Evolutionary conservation across 192 early-diverging fungal genomes (phyloP).

Genomic region (Linnemannia zychae): DNA sequence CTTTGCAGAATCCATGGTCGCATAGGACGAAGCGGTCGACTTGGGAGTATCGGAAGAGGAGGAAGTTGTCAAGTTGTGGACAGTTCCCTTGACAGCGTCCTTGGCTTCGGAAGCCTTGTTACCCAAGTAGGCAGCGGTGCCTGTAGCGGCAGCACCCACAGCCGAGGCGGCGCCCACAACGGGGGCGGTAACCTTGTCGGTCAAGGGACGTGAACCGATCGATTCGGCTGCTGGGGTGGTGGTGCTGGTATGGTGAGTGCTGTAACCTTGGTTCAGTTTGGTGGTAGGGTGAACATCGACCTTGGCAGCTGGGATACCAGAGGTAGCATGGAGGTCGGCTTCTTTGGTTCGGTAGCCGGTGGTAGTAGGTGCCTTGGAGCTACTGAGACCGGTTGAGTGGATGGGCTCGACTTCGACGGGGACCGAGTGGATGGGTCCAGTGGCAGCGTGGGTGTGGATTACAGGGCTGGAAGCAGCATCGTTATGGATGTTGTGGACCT

Average conservation of each 20-base stretch:
- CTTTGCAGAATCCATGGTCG: background rate
- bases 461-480: background rate
- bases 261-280: slow-evolving; percentile 14
- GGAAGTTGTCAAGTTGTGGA: background rate
- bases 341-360: background rate
- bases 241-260: background rate
- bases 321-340: slow-evolving; percentile 18
- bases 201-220: background rate
- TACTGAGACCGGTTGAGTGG: background rate
- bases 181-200: background rate
- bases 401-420: background rate
- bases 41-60: background rate
- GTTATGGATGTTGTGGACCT: background rate
- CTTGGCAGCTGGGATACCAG: slow-evolving; percentile 8
- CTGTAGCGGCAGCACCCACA: slow-evolving; percentile 7
- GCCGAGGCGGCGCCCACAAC: slow-evolving; percentile 5
- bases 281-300: slow-evolving; percentile 17
- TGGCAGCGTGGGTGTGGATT: background rate
- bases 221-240: background rate
- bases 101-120: slow-evolving; percentile 7
- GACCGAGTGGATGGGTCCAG: background rate
- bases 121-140: slow-evolving; percentile 11
- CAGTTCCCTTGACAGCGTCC: background rate
- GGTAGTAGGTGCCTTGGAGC: background rate
- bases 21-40: background rate